These are phyloP conservation scores for Heterobasidion parviporum DNA, from an alignment of 1,284 basidiomycete genomes.

Conservation along the genomic window DNA sequence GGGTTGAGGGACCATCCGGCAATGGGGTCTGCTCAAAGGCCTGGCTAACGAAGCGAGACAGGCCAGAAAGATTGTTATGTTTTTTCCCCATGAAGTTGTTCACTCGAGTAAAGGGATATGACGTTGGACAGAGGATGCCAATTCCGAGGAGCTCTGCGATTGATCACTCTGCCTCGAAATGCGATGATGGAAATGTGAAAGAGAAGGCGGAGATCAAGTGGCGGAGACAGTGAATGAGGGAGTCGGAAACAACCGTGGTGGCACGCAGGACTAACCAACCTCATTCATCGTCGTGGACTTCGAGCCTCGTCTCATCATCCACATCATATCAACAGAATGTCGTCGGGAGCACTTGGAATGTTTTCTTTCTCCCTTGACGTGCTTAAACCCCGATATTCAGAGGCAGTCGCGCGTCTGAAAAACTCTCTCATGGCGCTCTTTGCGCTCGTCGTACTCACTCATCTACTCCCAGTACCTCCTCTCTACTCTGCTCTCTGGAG, in stretches of 20 bases:
- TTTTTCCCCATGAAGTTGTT: not conserved
- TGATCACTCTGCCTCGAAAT: no score
- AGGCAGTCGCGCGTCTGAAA: slow-evolving; percentile 11
- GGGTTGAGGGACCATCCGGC: not conserved
- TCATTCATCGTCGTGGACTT: no score
- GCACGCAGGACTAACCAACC: no score
- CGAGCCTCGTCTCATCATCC: no score
- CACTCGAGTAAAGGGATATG: no score
- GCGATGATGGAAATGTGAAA: no score
- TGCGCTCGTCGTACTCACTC: slow-evolving; percentile 8
- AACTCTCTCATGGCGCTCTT: slow-evolving; percentile 11
- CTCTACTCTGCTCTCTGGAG: slow-evolving; percentile 10
- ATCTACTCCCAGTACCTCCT: slow-evolving; percentile 13
- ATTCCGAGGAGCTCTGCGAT: no score
- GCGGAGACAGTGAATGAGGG: no score
- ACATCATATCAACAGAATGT: not conserved
- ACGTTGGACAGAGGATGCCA: no score
- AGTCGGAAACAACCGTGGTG: no score
- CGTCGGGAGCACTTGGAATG: not conserved
- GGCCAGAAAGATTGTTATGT: not conserved
- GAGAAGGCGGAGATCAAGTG: no score
- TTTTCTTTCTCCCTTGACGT: slow-evolving; percentile 9
- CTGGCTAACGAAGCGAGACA: not conserved
- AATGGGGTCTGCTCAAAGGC: not conserved
- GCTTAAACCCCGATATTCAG: slow-evolving; percentile 11